Conservation (phyloP, 2,329 filamentous ascomycete genomes). For the Cercospora beticola region DNA sequence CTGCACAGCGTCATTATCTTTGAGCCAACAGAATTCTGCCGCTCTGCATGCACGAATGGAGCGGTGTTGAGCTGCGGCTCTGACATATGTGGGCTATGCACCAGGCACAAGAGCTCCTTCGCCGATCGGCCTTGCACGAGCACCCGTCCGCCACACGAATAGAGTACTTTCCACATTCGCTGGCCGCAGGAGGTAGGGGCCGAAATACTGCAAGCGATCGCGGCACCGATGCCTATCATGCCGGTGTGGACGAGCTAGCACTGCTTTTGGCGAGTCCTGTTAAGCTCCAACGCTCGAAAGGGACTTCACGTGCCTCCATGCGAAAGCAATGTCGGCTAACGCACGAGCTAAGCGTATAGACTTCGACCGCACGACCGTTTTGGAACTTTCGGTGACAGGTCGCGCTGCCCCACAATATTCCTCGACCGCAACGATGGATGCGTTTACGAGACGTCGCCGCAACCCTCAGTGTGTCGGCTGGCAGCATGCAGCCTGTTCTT, state of each 20-base stretch:
- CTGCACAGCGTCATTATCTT: slow-evolving; percentile 1
- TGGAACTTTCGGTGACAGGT: not conserved
- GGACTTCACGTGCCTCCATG: slow-evolving; percentile 11
- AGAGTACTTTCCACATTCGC: not conserved
- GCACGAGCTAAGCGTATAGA: slow-evolving; percentile 1
- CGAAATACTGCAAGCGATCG: not conserved
- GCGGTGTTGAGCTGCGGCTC: not conserved
- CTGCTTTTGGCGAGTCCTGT: not conserved
- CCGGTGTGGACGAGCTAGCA: not conserved
- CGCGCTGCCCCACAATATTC: not conserved
- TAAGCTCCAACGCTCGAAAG: not conserved
- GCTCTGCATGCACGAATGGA: not conserved
- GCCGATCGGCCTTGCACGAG: not conserved
- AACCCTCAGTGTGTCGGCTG: not conserved
- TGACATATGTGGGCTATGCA: not conserved
- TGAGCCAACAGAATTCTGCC: not conserved
- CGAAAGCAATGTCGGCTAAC: not conserved
- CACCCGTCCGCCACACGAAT: not conserved
- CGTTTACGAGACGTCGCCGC: not conserved
- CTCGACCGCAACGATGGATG: not conserved
- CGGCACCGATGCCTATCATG: not conserved
- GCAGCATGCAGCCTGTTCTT: not conserved
- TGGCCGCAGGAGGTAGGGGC: not conserved
- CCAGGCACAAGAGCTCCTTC: not conserved
- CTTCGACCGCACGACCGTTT: slow-evolving; percentile 5